Conservation (phyloP, 2,329 filamentous ascomycete species). For the Parascedosporium putredinis region DNA sequence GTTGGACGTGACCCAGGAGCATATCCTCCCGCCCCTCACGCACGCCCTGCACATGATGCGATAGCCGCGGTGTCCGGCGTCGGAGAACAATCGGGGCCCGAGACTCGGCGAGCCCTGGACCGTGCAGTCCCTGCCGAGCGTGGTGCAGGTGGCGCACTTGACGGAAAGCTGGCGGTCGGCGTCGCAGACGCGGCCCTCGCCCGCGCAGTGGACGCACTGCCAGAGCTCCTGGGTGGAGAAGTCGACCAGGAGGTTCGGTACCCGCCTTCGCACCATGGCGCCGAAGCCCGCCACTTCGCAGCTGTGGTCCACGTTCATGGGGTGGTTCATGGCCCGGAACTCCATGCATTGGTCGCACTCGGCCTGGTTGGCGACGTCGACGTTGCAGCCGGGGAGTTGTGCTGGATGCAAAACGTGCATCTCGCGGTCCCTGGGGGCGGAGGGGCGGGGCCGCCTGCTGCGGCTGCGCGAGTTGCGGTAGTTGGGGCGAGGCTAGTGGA, state of each 20-base stretch:
- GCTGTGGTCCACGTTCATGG: neutral
- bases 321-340: neutral
- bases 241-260: neutral
- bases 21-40: neutral
- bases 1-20: constrained; percentile 1
- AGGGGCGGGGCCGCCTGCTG: too few relatives aligned
- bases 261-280: neutral
- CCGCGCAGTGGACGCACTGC: constrained; percentile 4
- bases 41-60: constrained; percentile 5
- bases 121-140: neutral
- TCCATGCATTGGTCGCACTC: neutral
- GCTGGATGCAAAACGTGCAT: too few relatives aligned
- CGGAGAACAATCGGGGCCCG: neutral
- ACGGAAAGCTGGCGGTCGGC: constrained; percentile 2
- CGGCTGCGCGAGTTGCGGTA: too few relatives aligned
- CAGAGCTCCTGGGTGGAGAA: neutral
- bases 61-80: neutral
- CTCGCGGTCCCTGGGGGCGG: too few relatives aligned
- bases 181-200: constrained; percentile 4
- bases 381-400: neutral
- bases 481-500: too few relatives aligned
- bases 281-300: neutral
- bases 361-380: neutral
- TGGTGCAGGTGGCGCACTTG: neutral
- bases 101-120: neutral